Evolutionary conservation across 2,329 filamentous ascomycete genomes (phyloP), one percentile per base, ranked within the genome.

Genomic region (Mycosphaerella arachidis): DNA sequence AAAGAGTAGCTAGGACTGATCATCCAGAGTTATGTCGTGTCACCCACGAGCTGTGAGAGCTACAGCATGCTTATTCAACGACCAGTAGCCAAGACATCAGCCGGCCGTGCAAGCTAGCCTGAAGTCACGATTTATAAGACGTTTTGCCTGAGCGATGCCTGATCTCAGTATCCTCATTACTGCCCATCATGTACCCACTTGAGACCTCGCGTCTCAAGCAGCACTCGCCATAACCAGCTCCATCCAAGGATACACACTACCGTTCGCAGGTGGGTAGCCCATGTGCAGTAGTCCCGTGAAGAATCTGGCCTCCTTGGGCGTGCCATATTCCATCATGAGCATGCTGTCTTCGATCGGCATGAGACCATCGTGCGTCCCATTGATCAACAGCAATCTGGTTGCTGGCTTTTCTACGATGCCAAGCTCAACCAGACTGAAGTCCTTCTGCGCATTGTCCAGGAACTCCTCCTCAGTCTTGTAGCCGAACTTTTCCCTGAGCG

Each of bases 291-390:
- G 76, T 0, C 82, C 82, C 0, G 81, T 75, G 62, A 87, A 86
- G 73, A 88, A 86, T 53, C 86, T 78, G 10, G 79, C 84, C 73
- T 88, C 86, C 75, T 89, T 89, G 12, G 84, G 84, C 33, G 77
- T 79, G 2, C 86, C 86, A 65, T 87, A 80, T 70, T 87, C 84
- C 65, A 87, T 83, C 56, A 88, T 74, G 55, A 89, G 74, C 75
- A 86, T 82, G 13, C 80, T 86, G 68, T 89, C 86, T 68, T 89
- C 86, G 59, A 89, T 86, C 0, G 86, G 86, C 78, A 87, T 87
- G 48, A 88, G 73, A 0, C 85, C 86, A 65, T 89, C 86, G 56
- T 80, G 76, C 3, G 81, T 83, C 8, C 86, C 86, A 79, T 86
- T 63, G 55, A 89, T 76, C 58, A 89, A 71, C 63, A 89, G 71